Conservation (phyloP, 345 rosid genomes). For the Mercurialis annua region DNA sequence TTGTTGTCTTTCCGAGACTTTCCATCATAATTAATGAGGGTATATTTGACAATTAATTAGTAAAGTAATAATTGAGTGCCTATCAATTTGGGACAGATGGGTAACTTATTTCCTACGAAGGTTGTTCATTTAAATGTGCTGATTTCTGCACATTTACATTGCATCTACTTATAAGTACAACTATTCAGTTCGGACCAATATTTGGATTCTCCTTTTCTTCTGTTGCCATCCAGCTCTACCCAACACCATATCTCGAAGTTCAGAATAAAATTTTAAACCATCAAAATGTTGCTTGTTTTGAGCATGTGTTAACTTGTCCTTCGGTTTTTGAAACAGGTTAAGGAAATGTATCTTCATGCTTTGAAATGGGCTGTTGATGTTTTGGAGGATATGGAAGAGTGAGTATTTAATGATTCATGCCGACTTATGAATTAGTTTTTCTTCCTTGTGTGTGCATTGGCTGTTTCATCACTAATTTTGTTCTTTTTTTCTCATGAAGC, state of each 20-base stretch:
- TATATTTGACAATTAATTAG: too few species aligned
- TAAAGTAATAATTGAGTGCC: too few species aligned
- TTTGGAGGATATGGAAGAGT: neutral
- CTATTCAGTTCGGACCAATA: neutral
- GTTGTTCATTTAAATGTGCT: neutral
- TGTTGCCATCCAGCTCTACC: neutral
- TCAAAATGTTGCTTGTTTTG: constrained; percentile 2
- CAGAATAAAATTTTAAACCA: too few species aligned
- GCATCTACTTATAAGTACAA: neutral
- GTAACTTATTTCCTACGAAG: neutral
- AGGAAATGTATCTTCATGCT: constrained; percentile 15
- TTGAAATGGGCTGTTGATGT: constrained; percentile 11
- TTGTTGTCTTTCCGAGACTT: too few species aligned
- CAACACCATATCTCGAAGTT: too few species aligned
- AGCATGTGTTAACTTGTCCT: neutral
- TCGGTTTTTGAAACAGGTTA: constrained; percentile 4
- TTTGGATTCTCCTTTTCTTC: neutral
- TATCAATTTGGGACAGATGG: too few species aligned
- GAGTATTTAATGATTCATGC: neutral
- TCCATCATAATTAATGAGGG: too few species aligned
- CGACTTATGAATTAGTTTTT: neutral
- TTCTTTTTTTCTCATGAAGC: too few species aligned
- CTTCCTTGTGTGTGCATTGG: neutral
- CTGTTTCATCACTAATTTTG: neutral
- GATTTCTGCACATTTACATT: neutral